phyloP scores from a whole-genome alignment of 257 asterid genomes.

The Ligustrum vulgare region DNA sequence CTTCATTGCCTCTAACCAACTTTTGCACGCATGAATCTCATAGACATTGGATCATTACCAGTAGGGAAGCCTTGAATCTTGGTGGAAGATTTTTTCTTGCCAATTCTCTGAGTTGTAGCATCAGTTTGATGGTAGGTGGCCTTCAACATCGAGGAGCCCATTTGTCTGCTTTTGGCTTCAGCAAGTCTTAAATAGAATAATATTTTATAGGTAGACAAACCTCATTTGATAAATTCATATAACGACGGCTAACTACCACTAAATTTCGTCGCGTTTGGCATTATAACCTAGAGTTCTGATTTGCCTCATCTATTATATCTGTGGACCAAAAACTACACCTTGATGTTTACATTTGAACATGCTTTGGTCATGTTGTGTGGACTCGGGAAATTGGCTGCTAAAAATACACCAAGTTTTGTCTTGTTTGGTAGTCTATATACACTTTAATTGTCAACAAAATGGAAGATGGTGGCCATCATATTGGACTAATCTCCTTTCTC shows the following conservation, averaged over 20 bases:
- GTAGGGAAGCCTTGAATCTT: too few species aligned
- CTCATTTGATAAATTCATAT: neutral
- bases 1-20: neutral
- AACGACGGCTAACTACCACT: neutral
- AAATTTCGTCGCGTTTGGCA: slow-evolving; percentile 1
- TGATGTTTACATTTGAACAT: slow-evolving; percentile 18
- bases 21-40: too few species aligned
- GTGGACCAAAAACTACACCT: neutral
- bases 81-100: neutral
- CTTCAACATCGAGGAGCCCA: slow-evolving; percentile 29
- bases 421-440: slow-evolving; percentile 33
- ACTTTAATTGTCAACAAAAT: slow-evolving; percentile 12
- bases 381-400: neutral
- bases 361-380: neutral
- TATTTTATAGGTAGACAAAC: slow-evolving; percentile 13
- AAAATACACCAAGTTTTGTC: too few species aligned
- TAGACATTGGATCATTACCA: too few species aligned
- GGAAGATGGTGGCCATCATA: neutral
- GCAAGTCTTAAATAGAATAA: slow-evolving; percentile 9
- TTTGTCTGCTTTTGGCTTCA: neutral
- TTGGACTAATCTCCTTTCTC: neutral
- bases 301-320: neutral
- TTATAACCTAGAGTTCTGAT: neutral
- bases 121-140: slow-evolving; percentile 8
- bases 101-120: neutral